These are phyloP conservation scores for Ganoderma sinense DNA, from an alignment of 1,284 basidiomycete species.

Conservation along the genomic window DNA sequence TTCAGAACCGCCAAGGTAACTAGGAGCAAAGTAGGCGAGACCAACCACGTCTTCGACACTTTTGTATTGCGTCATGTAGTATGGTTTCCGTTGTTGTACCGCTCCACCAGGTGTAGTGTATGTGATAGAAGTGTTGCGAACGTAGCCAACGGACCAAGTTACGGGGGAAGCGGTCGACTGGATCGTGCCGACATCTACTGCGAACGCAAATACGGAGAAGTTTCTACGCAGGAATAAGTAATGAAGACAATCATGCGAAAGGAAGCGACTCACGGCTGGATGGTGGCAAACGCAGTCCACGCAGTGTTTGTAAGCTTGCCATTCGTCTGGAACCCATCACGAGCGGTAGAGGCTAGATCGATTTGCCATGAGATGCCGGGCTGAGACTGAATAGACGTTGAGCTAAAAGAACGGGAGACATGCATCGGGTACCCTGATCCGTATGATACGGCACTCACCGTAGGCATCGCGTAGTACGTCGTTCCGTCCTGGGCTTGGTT, in stretches of 20 bases:
- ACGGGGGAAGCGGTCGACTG: constrained; percentile 27
- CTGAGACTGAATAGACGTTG: constrained; percentile 9
- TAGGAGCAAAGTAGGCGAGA: not conserved
- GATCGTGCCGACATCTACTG: constrained; percentile 35
- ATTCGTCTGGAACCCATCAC: constrained; percentile 21
- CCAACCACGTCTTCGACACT: constrained; percentile 29
- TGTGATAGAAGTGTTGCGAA: constrained; percentile 34
- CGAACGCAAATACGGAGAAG: constrained; percentile 31
- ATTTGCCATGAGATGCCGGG: constrained; percentile 29
- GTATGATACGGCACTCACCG: constrained; percentile 9
- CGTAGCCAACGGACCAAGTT: constrained; percentile 35
- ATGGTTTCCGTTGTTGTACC: constrained; percentile 37
- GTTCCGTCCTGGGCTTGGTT: constrained; percentile 35
- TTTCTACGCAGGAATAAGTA: constrained; percentile 12
- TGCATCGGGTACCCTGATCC: not conserved
- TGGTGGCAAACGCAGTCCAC: constrained; percentile 23
- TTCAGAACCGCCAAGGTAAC: not conserved
- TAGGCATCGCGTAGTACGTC: constrained; percentile 32
- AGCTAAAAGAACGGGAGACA: not conserved
- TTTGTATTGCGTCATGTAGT: constrained; percentile 34
- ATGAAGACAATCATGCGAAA: not conserved
- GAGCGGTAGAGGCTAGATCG: constrained; percentile 10
- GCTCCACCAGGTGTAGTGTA: constrained; percentile 29
- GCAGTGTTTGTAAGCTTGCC: constrained; percentile 24
- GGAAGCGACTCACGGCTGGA: constrained; percentile 20